Conservation (phyloP, 2,329 filamentous ascomycete genomes). For the Geosmithia flava region DNA sequence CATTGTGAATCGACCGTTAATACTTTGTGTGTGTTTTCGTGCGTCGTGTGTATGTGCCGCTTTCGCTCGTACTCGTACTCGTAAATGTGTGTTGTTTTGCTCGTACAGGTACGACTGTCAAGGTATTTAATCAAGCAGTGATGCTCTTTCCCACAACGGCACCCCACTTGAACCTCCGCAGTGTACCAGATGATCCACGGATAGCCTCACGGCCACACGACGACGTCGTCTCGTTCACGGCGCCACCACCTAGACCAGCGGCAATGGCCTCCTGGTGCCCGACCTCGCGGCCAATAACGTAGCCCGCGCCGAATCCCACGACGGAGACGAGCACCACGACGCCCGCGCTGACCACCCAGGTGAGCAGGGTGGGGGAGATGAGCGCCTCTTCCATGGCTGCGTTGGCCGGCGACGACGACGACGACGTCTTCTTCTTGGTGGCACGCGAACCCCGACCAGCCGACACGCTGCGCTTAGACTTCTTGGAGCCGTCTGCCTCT, state of each 20-base stretch:
- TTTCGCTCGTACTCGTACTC: no score
- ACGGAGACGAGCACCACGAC: conserved; percentile 57
- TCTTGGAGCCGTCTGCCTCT: conserved; percentile 19
- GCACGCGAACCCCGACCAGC: conserved; percentile 28
- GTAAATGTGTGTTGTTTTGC: no score
- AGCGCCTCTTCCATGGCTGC: conserved; percentile 23
- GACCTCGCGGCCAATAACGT: conserved; percentile 55
- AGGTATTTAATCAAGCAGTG: conserved; percentile 27
- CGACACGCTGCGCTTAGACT: conserved; percentile 35
- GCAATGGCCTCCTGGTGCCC: conserved; percentile 46
- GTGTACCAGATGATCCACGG: conserved; percentile 33
- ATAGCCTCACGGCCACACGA: conserved; percentile 42
- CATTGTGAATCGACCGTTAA: no score
- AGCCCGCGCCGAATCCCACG: conserved; percentile 57
- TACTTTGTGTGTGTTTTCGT: no score
- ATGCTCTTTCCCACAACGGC: conserved; percentile 34
- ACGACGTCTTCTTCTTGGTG: conserved; percentile 44
- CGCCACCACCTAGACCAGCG: conserved; percentile 20
- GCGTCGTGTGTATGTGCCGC: no score
- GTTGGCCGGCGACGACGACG: neutral
- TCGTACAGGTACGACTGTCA: neutral
- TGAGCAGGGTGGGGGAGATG: conserved; percentile 47
- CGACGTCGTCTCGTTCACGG: conserved; percentile 27
- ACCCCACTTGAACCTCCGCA: conserved; percentile 43
- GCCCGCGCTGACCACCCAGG: conserved; percentile 54